These are phyloP conservation scores for Casuarina cunninghamiana DNA, from an alignment of 306 rosid genomes.

Conservation along the genomic window DNA sequence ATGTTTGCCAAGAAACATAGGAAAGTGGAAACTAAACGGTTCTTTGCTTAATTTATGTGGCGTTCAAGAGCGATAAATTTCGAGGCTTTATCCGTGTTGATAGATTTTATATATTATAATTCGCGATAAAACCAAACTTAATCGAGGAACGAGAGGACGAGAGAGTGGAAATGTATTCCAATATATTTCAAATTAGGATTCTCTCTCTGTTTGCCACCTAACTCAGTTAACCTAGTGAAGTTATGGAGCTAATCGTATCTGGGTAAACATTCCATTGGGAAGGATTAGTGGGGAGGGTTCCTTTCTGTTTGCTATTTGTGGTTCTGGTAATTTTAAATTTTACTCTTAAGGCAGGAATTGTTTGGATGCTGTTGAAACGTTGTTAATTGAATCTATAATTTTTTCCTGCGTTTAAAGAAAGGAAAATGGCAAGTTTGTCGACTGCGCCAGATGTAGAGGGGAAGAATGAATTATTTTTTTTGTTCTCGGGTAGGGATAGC, in stretches of 20 bases:
- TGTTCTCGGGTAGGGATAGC: not conserved
- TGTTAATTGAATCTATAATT: not conserved
- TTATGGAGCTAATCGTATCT: not conserved
- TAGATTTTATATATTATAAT: conserved; percentile 15
- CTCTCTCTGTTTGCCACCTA: not conserved
- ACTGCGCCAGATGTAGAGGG: not conserved
- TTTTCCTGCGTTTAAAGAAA: not conserved
- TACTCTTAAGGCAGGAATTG: not conserved
- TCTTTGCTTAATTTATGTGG: not conserved
- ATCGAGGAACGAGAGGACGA: not conserved
- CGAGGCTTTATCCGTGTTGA: not conserved
- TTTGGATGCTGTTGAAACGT: not conserved
- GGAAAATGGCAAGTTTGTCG: not conserved
- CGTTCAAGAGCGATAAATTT: not conserved
- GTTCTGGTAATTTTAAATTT: not conserved
- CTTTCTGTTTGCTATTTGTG: not conserved
- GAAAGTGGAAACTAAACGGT: not conserved
- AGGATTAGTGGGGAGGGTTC: too few species aligned
- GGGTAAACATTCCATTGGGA: not conserved
- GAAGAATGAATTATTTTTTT: not conserved
- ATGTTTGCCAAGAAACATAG: not conserved
- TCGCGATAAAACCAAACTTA: not conserved
- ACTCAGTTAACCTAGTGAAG: not conserved
- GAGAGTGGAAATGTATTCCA: not conserved
- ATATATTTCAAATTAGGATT: not conserved